Conservation (phyloP, 1,284 basidiomycete genomes). For the Ceraceosorus guamensis region DNA sequence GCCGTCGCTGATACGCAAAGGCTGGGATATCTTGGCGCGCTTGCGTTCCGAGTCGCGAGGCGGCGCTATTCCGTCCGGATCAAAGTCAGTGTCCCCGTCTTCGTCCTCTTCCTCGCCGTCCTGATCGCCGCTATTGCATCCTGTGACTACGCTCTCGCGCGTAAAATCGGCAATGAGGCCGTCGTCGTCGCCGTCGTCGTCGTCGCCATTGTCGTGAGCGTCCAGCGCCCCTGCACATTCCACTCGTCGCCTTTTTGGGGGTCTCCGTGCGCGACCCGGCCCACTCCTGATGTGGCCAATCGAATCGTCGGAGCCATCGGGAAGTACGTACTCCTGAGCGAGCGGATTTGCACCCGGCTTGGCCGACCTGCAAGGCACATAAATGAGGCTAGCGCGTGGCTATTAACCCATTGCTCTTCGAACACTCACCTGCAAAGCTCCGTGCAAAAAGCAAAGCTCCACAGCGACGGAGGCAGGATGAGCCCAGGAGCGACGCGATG, state of each 20-base stretch:
- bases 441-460: conserved; percentile 48
- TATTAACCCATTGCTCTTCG: too few species aligned
- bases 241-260: conserved; percentile 1
- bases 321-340: conserved; percentile 78
- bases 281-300: neutral
- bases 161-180: neutral
- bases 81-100: conserved; percentile 19
- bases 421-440: conserved; percentile 55
- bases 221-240: neutral
- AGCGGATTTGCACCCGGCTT: conserved; percentile 56
- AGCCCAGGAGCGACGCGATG: neutral
- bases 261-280: conserved; percentile 1
- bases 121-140: neutral
- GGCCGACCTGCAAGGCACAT: conserved; percentile 55
- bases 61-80: conserved; percentile 16
- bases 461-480: conserved; percentile 53
- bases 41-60: neutral
- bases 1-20: conserved; percentile 6
- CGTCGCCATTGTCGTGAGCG: neutral
- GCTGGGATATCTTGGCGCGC: conserved; percentile 4
- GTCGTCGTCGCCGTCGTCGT: conserved; percentile 1
- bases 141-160: neutral
- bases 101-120: conserved; percentile 5
- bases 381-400: too few species aligned
- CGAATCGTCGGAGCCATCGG: conserved; percentile 62